Evolutionary conservation across 2,329 filamentous ascomycete genomes (phyloP), one percentile per base, ranked within the genome.

Genomic region (Nannizziopsis arthrosporioides): DNA sequence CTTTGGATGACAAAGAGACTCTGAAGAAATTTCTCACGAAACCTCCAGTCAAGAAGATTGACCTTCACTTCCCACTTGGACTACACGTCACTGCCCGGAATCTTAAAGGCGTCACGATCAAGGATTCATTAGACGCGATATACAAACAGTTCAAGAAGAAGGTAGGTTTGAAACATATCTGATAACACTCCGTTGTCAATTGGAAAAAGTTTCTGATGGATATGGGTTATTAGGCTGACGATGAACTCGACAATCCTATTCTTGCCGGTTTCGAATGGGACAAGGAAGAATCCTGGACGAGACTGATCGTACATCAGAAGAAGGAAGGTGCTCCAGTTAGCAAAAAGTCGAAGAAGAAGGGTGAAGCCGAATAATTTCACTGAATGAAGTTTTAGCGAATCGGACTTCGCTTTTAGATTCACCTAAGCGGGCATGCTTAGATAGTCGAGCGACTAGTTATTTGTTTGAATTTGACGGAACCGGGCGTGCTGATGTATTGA

Each of bases 131-230:
- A 66, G 89, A 95, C 67, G 90, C 87, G 61, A 95, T 96, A 70
- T 76, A 94, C 76, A 95, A 94, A 75, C 79, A 85, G 59, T 94
- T 86, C 76, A 94, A 93, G 78, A 95, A 95, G 80, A 84, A 89
- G 78, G 90, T 89, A 69, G 31, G 40, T 6, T 18, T 31, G 8
- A 19, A 6, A 36, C 1, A 8, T 3, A 31, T 47, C 48, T 46
- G 19, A 12, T 34, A 12, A 12, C 4, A 27, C 41, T 48, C 35
- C 38, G 58, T 64, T 48, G 62, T 53, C 19, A 22, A 5, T 7
- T 40, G 10, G n/a, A 8, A 10, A 12, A 10, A 17, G 11, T 43
- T 48, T 30, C 46, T 44, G 18, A 49, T 9, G 17, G 18, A 27
- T 36, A n/a, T 40, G 18, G 31, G 9, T 9, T 34, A 32, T 12